Conservation (phyloP, 495 filamentous ascomycete genomes). For the Antarctomyces pellizariae region DNA sequence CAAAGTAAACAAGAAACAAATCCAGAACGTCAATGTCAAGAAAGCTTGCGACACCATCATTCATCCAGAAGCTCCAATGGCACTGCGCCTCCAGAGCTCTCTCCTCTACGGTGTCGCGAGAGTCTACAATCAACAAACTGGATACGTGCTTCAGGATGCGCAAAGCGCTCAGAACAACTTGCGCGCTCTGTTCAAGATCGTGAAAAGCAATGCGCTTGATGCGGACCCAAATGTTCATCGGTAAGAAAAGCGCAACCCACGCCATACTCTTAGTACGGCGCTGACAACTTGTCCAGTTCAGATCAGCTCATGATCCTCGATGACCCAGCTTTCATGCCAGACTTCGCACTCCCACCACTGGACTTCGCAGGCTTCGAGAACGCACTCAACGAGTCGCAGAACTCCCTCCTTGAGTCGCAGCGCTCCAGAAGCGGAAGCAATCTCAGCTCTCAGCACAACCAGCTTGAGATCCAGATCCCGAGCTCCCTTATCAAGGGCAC, state of each 20-base stretch:
- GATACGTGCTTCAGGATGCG: slow-evolving; percentile 61
- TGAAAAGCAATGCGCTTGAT: slow-evolving; percentile 32
- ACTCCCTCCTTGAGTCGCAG: slow-evolving; percentile 17
- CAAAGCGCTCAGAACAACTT: slow-evolving; percentile 55
- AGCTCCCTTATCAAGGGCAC: slow-evolving; percentile 4
- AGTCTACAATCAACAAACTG: slow-evolving; percentile 69
- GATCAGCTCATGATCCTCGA: slow-evolving; percentile 60
- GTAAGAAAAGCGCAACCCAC: slow-evolving; percentile 1
- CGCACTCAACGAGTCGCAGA: slow-evolving; percentile 13
- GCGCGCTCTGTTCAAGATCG: slow-evolving; percentile 31
- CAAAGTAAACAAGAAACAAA: slow-evolving; percentile 63
- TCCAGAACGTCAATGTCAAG: slow-evolving; percentile 64
- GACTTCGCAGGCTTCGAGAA: slow-evolving; percentile 30
- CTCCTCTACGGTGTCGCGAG: slow-evolving; percentile 68
- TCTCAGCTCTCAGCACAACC: slow-evolving; percentile 6
- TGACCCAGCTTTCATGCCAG: slow-evolving; percentile 69
- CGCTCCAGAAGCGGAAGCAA: slow-evolving; percentile 11
- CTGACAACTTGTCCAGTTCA: slow-evolving; percentile 27
- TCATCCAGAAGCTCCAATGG: slow-evolving; percentile 68
- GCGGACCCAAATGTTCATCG: slow-evolving; percentile 13
- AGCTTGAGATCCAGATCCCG: slow-evolving; percentile 11
- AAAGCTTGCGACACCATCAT: slow-evolving; percentile 76
- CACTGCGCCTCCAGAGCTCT: slow-evolving; percentile 76
- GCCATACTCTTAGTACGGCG: no score
- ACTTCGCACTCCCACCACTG: slow-evolving; percentile 30